Base-by-base conservation (phyloP, 148 eudicot genomes). In the Rhododendron molle region DNA sequence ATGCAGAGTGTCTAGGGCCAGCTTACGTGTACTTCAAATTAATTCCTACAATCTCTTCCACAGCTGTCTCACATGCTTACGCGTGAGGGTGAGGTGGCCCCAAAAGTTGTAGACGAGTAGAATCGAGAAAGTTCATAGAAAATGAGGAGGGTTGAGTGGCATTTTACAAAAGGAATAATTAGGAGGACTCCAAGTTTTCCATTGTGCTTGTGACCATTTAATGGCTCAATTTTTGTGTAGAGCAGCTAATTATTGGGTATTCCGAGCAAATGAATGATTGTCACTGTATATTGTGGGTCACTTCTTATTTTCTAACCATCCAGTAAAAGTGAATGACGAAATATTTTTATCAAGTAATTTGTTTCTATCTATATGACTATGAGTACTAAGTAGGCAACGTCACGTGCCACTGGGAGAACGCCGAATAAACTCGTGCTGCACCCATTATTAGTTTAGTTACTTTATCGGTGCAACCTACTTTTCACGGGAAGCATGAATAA, bases 391-490 rank as follows among this genome's bases (percentile, higher is more conserved):
- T 62, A 62, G 28, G 12, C 28, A 62, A 62, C 13, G n/a, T 2
- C 69, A n/a, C 1, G 30, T 62, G 28, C 1, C 21, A 21, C 67
- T 21, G 3, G 0, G 69, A 2, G 10, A 65, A 1, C 0, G 5
- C 13, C 0, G 6, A n/a, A 65, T 58, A 7, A 65, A 6, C 10
- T 2, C 65, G 47, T 74, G 28, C 18, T 1, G 1, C 10, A 10
- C 5, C 18, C 52, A 16, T 5, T 40, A 10, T 26, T 46, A 34
- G 56, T 46, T 46, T 78, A 78, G 46, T 74, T 71, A 74, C n/a
- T 46, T 46, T 46, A 47, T 6, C 26, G 81, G 80, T 78, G 81
- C 81, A 78, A 78, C 56, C 58, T 46, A 44, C 81, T 78, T 78
- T 78, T 78, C 56, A 78, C 5, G 56, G 80, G 52, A 74, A 78